Conservation (phyloP, 179 eudicot species). For the Corrigiola litoralis region DNA sequence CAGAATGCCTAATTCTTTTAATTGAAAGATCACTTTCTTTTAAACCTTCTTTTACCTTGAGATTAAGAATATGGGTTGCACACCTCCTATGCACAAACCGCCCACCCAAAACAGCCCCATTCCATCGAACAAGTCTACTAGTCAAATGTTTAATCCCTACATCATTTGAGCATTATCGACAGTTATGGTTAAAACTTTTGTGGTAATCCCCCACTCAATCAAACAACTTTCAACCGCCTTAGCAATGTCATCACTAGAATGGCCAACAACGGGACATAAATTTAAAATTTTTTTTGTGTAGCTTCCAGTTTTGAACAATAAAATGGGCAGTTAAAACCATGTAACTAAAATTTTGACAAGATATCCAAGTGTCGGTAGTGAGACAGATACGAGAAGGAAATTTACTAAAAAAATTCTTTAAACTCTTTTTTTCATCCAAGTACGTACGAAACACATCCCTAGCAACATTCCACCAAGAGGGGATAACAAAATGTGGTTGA, state of each 20-base stretch:
- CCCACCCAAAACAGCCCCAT: background rate
- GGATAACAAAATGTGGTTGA: too few relatives aligned
- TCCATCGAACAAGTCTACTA: background rate
- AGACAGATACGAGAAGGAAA: background rate
- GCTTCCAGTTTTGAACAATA: background rate
- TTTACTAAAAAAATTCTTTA: background rate
- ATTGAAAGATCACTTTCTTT: background rate
- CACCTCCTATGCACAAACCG: background rate
- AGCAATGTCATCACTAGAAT: constrained; percentile 1
- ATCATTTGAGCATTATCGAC: constrained; percentile 2
- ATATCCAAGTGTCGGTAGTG: constrained; percentile 3
- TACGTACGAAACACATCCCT: background rate
- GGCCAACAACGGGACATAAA: constrained; percentile 2
- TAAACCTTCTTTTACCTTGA: background rate
- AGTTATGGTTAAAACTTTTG: background rate
- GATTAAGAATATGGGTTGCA: background rate
- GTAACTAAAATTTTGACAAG: background rate
- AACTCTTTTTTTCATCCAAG: background rate
- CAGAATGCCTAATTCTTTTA: background rate
- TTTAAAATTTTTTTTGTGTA: background rate
- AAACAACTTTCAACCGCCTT: background rate
- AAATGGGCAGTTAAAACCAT: background rate
- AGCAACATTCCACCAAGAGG: too few relatives aligned
- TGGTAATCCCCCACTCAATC: constrained; percentile 7
- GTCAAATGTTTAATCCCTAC: background rate